Evolutionary conservation across 1,284 basidiomycete genomes (phyloP), one percentile per base, ranked within the genome.

Genomic region (Microbotryum intermedium): DNA sequence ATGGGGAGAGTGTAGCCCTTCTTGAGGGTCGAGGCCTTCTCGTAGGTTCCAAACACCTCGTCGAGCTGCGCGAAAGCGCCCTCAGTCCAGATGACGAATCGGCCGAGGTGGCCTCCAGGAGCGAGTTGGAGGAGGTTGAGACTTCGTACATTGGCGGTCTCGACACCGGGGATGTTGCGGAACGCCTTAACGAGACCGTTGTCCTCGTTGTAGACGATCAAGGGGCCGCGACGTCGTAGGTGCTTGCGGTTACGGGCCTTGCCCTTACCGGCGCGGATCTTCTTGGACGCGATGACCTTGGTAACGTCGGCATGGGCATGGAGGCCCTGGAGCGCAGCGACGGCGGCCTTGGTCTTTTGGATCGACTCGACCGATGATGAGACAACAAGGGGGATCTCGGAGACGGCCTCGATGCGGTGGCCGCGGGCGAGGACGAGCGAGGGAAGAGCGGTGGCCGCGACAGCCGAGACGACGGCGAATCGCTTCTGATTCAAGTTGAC

Each of bases 51-150:
- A 77, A 90, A 99, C 72, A 98, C 85, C 71, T 89, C 86, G 77
- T 98, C 95, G 60, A 99, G 87, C 68, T 88, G 83, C 65, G 80
- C 83, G 78, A 98, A 97, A 52, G 95, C 95, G 74, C 82, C 82
- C 81, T 97, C 89, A 64, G 95, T 98, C 94, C 94, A 99, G 83
- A 99, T 95, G 77, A 97, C 82, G 81, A 99, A 98, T 69, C 95
- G 90, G 67, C 95, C 95, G 67, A 99, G 84, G 78, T 98, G 95
- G 72, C 95, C 95, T 84, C 95, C 95, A 59, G 95, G 95, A 43
- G 95, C 95, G 76, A 99, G 90, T 80, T 97, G 93, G 76, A 99
- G 89, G 73, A 99, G 84, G 82, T 98, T 99, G 72, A 99, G 82
- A 65, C 90, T 81, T 77, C 86, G 84, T 71, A 99, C 95, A 76